Base-by-base conservation (phyloP, 2,329 filamentous ascomycete genomes). In the Botrytis cinerea region DNA sequence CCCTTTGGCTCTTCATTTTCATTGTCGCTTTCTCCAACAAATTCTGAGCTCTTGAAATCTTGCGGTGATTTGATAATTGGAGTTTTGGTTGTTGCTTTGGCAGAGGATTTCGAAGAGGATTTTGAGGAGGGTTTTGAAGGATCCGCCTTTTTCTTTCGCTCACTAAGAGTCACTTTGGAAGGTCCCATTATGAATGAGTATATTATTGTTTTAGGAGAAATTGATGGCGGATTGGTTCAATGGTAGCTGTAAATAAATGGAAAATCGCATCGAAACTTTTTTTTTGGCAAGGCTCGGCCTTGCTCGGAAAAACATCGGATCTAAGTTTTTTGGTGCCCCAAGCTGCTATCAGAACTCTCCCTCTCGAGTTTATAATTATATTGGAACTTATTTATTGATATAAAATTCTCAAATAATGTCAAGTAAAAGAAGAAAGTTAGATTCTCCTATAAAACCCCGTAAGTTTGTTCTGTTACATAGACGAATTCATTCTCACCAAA, bases 341-440 rank as follows among this genome's bases (percentile, higher is more conserved):
- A 57, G 70, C 62, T 72, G 45, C 59, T n/a, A 18, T 66, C 48
- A 32, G 18, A 43, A 40, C 22, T 51, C 32, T 35, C 43, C 35
- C 57, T 62, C 20, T 46, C 28, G 22, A 67, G 40, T 20, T 54
- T 2, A 51, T 40, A 67, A 20, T 51, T 67, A 54, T 67, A 40
- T 68, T 16, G n/a, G 10, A 68, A 57, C 10, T 40, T 54, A 16
- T 40, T 66, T 22, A 8, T 60, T 67, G 22, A 28, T 60, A 18
- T 32, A 4, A 68, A 40, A 4, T 48, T 12, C 38, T 57, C 25
- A 40, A 1, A 68, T 48, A 61, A 73, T 73, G 71, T 69, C 71
- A 43, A 73, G 64, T 73, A 85, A 85, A 75, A 81, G 80, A 76
- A 82, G 85, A 67, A 87, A 85, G 78, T 74, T 87, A 14, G 80